Evolutionary conservation across 2,329 filamentous ascomycete species (phyloP).

Genomic region (Hymenoscyphus fraxineus): DNA sequence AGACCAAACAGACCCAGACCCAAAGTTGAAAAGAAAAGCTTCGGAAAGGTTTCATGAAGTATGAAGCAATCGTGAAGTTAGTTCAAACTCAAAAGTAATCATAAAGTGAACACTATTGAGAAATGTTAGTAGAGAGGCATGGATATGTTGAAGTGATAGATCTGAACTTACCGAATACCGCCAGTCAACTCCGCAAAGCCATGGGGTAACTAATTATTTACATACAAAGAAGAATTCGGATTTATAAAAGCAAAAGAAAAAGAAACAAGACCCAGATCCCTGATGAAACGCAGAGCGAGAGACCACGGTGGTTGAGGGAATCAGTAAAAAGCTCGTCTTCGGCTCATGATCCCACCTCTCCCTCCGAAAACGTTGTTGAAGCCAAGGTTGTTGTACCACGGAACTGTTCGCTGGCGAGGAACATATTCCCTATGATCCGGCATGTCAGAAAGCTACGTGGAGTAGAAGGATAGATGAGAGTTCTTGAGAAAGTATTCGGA

Average conservation of each 20-base stretch:
- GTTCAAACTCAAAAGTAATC: background rate
- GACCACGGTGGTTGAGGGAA: no score
- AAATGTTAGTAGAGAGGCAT: background rate
- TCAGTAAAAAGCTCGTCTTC: background rate
- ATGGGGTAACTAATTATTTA: background rate
- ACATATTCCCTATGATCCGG: background rate
- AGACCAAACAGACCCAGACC: background rate
- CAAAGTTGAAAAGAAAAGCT: background rate
- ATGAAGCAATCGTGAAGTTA: background rate
- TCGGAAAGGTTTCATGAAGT: background rate
- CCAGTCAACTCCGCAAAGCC: background rate
- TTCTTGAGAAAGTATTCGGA: background rate
- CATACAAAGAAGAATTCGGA: background rate
- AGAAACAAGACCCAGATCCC: background rate
- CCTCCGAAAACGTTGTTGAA: background rate
- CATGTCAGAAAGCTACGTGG: background rate
- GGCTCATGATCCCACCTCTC: background rate
- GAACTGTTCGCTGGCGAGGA: background rate
- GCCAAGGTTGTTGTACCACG: background rate
- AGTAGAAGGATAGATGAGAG: background rate
- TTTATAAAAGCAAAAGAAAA: background rate
- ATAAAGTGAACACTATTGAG: background rate
- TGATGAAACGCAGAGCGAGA: no score
- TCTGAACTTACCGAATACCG: background rate
- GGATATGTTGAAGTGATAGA: background rate